These are phyloP conservation scores for Blumeria graminis DNA, from an alignment of 2,329 filamentous ascomycete species.

Conservation along the genomic window DNA sequence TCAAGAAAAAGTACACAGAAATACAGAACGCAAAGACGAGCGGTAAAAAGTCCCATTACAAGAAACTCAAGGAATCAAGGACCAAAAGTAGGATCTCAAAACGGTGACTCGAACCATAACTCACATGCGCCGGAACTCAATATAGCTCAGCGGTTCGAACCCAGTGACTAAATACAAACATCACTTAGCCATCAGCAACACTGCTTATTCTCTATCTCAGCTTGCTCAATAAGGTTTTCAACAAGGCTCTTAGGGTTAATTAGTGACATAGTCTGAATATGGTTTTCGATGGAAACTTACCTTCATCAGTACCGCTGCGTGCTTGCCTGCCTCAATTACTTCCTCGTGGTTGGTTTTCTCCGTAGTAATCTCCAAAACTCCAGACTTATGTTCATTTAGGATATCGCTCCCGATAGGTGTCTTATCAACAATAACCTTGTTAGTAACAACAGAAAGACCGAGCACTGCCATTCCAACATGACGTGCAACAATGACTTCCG, in stretches of 20 bases:
- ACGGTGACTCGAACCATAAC: background rate
- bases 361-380: slow-evolving; percentile 30
- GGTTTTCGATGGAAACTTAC: slow-evolving; percentile 1
- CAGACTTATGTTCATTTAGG: slow-evolving; percentile 25
- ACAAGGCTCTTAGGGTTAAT: too few species aligned
- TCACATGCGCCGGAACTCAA: background rate
- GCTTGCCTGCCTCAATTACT: slow-evolving; percentile 34
- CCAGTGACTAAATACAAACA: too few species aligned
- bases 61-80: slow-evolving; percentile 35
- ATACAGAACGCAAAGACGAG: slow-evolving; percentile 65
- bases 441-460: slow-evolving; percentile 42
- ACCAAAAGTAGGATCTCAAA: slow-evolving; percentile 4
- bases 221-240: too few species aligned
- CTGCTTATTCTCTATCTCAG: too few species aligned
- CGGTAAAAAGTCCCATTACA: slow-evolving; percentile 78
- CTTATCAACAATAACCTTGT: slow-evolving; percentile 33
- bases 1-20: slow-evolving; percentile 69
- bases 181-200: too few species aligned
- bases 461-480: slow-evolving; percentile 38
- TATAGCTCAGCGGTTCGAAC: slow-evolving; percentile 3
- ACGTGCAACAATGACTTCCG: slow-evolving; percentile 40
- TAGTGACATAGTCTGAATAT: too few species aligned
- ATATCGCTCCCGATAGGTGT: slow-evolving; percentile 23
- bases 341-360: slow-evolving; percentile 41
- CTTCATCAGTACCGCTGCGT: slow-evolving; percentile 27